A percentile compares a stretch with the other conserved stretches of the same genome.
Evolutionary conservation across 202 grass and related monocot genomes (phyloP).

Genomic region (Setaria italica): DNA sequence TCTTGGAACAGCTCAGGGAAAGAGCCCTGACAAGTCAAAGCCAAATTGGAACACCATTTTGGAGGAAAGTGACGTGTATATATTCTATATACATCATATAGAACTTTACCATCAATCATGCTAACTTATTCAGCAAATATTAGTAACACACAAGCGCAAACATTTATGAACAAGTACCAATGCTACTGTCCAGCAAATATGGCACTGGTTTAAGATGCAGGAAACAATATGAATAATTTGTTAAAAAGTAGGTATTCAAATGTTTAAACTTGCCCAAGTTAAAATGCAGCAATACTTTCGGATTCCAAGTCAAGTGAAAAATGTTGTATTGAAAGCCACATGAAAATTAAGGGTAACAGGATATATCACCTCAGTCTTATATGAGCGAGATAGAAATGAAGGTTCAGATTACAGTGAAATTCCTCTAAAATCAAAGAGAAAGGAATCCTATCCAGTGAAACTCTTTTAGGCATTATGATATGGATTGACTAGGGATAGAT

Average conservation of each 20-base stretch:
- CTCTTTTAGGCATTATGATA: background rate
- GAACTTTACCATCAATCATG: conserved; percentile 13
- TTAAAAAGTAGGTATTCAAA: conserved; percentile 10
- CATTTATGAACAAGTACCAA: background rate
- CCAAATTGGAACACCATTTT: conserved; percentile 27
- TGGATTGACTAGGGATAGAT: background rate
- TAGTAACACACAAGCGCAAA: background rate
- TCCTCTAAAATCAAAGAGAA: background rate
- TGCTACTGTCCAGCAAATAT: conserved; percentile 17
- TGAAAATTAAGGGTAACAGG: background rate
- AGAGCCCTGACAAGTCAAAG: conserved; percentile 58
- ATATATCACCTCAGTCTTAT: background rate
- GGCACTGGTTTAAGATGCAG: background rate
- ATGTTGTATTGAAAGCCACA: background rate
- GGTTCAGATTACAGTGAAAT: conserved; percentile 6
- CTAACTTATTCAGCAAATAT: conserved; percentile 22
- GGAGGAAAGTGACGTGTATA: background rate
- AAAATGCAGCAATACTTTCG: background rate
- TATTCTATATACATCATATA: conserved; percentile 17
- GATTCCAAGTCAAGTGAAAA: background rate
- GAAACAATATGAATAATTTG: conserved; percentile 1
- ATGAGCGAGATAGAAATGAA: background rate
- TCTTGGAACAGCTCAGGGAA: conserved; percentile 89
- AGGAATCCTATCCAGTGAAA: background rate
- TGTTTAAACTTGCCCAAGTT: background rate